Conservation (phyloP, 1,284 basidiomycete genomes). For the Boletus smithii region DNA sequence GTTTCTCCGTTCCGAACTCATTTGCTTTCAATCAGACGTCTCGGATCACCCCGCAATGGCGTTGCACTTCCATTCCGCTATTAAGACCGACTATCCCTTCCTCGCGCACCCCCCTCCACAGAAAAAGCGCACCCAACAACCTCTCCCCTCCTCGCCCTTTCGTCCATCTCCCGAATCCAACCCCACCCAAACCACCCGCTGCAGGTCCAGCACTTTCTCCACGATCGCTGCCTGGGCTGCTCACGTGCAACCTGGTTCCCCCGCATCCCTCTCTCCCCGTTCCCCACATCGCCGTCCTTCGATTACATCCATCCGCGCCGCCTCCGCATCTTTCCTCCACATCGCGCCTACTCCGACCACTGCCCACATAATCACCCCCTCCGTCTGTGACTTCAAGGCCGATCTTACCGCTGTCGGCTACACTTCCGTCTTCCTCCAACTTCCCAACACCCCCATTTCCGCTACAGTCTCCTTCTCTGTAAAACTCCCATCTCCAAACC, state of each 20-base stretch:
- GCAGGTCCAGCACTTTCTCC: constrained; percentile 38
- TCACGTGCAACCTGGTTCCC: constrained; percentile 65
- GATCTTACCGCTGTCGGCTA: constrained; percentile 61
- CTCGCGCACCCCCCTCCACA: constrained; percentile 42
- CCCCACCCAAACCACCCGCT: constrained; percentile 14
- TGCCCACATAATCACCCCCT: too few species aligned
- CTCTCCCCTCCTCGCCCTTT: constrained; percentile 26
- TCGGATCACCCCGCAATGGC: constrained; percentile 13
- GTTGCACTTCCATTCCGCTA: constrained; percentile 5
- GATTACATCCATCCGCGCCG: constrained; percentile 29
- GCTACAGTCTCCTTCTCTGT: constrained; percentile 31
- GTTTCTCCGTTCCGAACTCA: constrained; percentile 8
- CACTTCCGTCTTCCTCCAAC: constrained; percentile 58
- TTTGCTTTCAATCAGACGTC: constrained; percentile 1
- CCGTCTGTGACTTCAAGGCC: constrained; percentile 42
- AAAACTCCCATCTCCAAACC: constrained; percentile 9
- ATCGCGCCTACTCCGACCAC: constrained; percentile 41
- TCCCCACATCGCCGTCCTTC: constrained; percentile 44
- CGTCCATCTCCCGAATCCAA: too few species aligned
- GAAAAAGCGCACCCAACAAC: constrained; percentile 27
- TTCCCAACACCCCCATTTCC: constrained; percentile 50
- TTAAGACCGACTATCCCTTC: constrained; percentile 36
- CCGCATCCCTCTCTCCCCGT: constrained; percentile 48
- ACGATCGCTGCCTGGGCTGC: constrained; percentile 55
- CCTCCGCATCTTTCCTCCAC: constrained; percentile 45